Evolutionary conservation across 2,329 filamentous ascomycete genomes (phyloP).

Genomic region (Sordariomycetes sp.): DNA sequence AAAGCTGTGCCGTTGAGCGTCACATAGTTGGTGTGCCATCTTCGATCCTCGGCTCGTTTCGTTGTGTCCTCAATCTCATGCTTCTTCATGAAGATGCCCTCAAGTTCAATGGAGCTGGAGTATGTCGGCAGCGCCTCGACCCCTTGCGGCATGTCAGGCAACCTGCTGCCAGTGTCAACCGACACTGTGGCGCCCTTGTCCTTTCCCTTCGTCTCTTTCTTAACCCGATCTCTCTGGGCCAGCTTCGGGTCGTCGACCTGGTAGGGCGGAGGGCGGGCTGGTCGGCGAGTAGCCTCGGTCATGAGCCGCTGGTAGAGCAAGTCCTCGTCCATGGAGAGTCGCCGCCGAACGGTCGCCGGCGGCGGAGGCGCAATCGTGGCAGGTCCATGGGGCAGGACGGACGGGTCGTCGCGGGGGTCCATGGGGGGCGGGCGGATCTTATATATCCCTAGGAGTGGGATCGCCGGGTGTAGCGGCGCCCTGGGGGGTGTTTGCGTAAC

Average conservation of each 20-base stretch:
- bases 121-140: slow-evolving; percentile 45
- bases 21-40: slow-evolving; percentile 56
- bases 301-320: slow-evolving; percentile 43
- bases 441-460: background rate
- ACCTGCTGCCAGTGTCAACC: background rate
- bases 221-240: slow-evolving; percentile 1
- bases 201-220: background rate
- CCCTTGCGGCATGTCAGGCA: slow-evolving; percentile 14
- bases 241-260: slow-evolving; percentile 15
- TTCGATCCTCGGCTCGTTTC: slow-evolving; percentile 50
- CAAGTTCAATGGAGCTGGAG: slow-evolving; percentile 43
- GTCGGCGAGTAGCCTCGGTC: slow-evolving; percentile 31
- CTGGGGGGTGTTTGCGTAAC: no score
- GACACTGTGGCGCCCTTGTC: background rate
- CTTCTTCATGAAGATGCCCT: slow-evolving; percentile 52
- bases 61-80: slow-evolving; percentile 58
- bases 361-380: slow-evolving; percentile 17
- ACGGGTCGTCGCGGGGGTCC: slow-evolving; percentile 16
- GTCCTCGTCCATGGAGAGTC: slow-evolving; percentile 47
- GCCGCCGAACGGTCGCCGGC: slow-evolving; percentile 30
- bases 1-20: slow-evolving; percentile 61
- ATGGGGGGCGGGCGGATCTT: slow-evolving; percentile 14
- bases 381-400: slow-evolving; percentile 19
- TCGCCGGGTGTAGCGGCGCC: background rate
- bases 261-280: slow-evolving; percentile 38